Evolutionary conservation across 2,329 filamentous ascomycete species (phyloP).

Genomic region (Aspergillus chevalieri): DNA sequence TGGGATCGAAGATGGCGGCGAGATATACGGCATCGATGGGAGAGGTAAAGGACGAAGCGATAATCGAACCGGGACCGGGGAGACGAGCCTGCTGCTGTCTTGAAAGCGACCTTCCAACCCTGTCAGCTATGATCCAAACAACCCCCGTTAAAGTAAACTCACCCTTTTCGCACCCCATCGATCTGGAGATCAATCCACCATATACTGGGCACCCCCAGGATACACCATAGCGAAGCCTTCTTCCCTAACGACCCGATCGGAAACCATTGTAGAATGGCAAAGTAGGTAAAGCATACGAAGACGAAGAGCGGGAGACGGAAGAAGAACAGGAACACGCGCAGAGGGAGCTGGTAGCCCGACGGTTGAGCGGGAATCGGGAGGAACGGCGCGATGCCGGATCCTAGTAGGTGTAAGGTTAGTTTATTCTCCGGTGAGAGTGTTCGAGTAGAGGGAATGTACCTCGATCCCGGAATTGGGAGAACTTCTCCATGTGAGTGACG

Average conservation of each 20-base stretch:
- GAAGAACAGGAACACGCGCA: slow-evolving; percentile 68
- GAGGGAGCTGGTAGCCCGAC: slow-evolving; percentile 56
- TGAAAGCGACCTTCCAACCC: slow-evolving; percentile 54
- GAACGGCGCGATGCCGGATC: slow-evolving; percentile 93
- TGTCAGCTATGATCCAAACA: slow-evolving; percentile 1
- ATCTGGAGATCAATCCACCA: slow-evolving; percentile 99
- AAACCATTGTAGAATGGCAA: slow-evolving; percentile 74
- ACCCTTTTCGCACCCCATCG: slow-evolving; percentile 90
- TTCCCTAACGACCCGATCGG: slow-evolving; percentile 63
- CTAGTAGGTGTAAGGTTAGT: slow-evolving; percentile 41
- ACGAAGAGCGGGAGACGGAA: slow-evolving; percentile 75
- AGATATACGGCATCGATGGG: slow-evolving; percentile 92
- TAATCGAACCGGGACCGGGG: slow-evolving; percentile 71
- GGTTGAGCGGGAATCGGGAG: slow-evolving; percentile 68
- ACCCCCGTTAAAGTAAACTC: slow-evolving; percentile 16
- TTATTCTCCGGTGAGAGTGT: too few relatives aligned
- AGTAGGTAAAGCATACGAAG: slow-evolving; percentile 62
- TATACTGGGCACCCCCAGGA: slow-evolving; percentile 82
- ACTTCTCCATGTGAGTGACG: slow-evolving; percentile 70
- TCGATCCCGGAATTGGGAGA: slow-evolving; percentile 85
- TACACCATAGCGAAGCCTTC: slow-evolving; percentile 80
- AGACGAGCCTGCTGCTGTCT: slow-evolving; percentile 67
- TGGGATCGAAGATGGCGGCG: slow-evolving; percentile 89
- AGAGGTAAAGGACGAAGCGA: slow-evolving; percentile 85
- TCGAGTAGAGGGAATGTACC: slow-evolving; percentile 45